Base-by-base conservation (phyloP, 805 yeast species). In the Suhomyces pyralidae region DNA sequence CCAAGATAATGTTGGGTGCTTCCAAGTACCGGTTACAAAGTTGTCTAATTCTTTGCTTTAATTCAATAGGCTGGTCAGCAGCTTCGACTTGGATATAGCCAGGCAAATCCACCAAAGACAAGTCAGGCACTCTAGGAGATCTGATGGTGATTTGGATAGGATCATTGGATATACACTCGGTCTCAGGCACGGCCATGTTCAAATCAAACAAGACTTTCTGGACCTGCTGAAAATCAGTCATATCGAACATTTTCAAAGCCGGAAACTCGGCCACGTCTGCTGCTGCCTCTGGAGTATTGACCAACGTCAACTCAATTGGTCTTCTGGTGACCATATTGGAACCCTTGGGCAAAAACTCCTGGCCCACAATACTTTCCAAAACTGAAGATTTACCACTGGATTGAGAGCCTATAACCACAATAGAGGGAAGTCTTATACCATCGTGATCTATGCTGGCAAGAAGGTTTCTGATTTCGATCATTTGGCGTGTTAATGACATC, bases 11-110 rank as follows among this genome's bases (percentile, higher is more conserved):
- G 64, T 94, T 94, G 20, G 99, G 99, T 14, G 87, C 85, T 62
- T 88, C 90, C 55, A 94, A 78, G 64, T 94, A 94, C 65, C 83
- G 83, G 59, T 88, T 88, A 70, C 98, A 94, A 28, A 94, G 75
- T 49, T 79, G 82, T 54, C 89, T 77, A 60, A 94, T 94, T 64
- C 85, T 88, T 28, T 80, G 78, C 63, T 93, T 93, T 55, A 94
- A 78, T 53, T 85, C 89, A 3, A 79, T 70, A 0, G 99, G 99
- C 70, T 94, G 99, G 68, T 93, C 98, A 2, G 96, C 92, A 2
- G 98, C 96, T 65, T 94, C 97, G 5, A 94, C 84, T 68, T 94
- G 99, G 58, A 94, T 96, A 66, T 94, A 94, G 7, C 99, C 99
- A 0, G 99, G 99, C 54, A 94, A 76, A 74, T 94, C 99, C 17